Conservation (phyloP, 176 grass and related monocot species). For the Areca catechu region DNA sequence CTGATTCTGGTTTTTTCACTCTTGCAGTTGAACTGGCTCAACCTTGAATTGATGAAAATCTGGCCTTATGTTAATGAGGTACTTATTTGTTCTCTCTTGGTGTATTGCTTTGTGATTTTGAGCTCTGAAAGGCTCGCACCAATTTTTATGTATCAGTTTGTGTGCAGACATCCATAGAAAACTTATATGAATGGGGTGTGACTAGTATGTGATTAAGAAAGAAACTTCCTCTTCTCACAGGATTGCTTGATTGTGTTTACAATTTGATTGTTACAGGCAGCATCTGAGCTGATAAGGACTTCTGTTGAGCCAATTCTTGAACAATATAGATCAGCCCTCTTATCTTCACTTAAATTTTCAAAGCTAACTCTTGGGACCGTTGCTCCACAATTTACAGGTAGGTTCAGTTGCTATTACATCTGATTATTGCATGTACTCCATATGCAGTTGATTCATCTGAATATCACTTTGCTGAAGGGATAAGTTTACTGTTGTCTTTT, state of each 20-base stretch:
- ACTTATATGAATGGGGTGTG: too few species aligned
- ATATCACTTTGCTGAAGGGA: too few species aligned
- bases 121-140: neutral
- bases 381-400: slow-evolving; percentile 96
- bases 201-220: too few species aligned
- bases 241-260: neutral
- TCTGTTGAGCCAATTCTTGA: slow-evolving; percentile 93
- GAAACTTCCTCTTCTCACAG: too few species aligned
- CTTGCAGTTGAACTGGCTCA: slow-evolving; percentile 89
- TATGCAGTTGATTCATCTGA: too few species aligned
- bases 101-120: slow-evolving; percentile 7
- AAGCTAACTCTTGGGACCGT: slow-evolving; percentile 96
- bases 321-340: slow-evolving; percentile 83
- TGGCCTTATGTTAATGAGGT: slow-evolving; percentile 95
- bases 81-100: slow-evolving; percentile 6
- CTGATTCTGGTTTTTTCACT: slow-evolving; percentile 28
- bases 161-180: too few species aligned
- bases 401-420: neutral
- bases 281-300: slow-evolving; percentile 89
- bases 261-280: slow-evolving; percentile 58
- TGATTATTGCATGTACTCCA: too few species aligned
- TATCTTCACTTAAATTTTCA: slow-evolving; percentile 80
- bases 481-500: too few species aligned
- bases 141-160: too few species aligned
- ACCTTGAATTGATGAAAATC: slow-evolving; percentile 63